These are phyloP conservation scores for Panellus pusillus DNA, from an alignment of 768 basidiomycete genomes.

Conservation along the genomic window DNA sequence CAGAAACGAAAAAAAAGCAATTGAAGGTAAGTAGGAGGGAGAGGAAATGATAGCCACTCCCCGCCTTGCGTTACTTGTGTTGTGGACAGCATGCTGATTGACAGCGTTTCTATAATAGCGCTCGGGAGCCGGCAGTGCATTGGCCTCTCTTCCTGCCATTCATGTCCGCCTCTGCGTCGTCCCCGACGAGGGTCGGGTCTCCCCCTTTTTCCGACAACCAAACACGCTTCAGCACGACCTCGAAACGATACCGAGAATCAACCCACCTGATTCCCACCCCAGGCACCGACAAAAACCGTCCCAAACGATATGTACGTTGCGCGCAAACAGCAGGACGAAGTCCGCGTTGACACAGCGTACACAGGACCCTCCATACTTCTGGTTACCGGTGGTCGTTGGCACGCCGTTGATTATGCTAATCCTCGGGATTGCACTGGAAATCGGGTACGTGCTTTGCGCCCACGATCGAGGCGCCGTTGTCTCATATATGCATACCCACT, in stretches of 20 bases:
- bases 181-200: slow-evolving; percentile 10
- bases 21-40: too few species aligned
- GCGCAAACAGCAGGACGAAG: not conserved
- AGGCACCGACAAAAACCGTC: slow-evolving; percentile 31
- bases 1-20: too few species aligned
- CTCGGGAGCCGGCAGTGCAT: slow-evolving; percentile 4
- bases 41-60: too few species aligned
- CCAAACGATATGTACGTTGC: slow-evolving; percentile 45
- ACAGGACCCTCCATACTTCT: slow-evolving; percentile 37
- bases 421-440: slow-evolving; percentile 48
- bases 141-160: not conserved
- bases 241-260: slow-evolving; percentile 43
- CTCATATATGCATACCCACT: not conserved
- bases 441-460: slow-evolving; percentile 30
- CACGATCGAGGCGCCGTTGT: too few species aligned
- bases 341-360: slow-evolving; percentile 14
- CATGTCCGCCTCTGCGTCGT: slow-evolving; percentile 1
- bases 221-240: slow-evolving; percentile 19
- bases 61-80: too few species aligned
- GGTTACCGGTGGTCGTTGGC: slow-evolving; percentile 36
- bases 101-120: slow-evolving; percentile 1
- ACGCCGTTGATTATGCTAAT: slow-evolving; percentile 44
- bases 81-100: slow-evolving; percentile 9
- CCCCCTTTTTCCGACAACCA: not conserved
- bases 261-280: slow-evolving; percentile 52